Evolutionary conservation across 345 rosid species (phyloP).

Genomic region (Citrus sinensis): DVS_A1.0 CM039162.1:31482501-31483000

Average conservation of each 20-base stretch:
- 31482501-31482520: not conserved
- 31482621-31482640: constrained; percentile 66
- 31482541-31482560: not conserved
- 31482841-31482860: not conserved
- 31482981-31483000: constrained; percentile 2
- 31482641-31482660: constrained; percentile 81
- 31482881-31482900: no score
- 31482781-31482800: not conserved
- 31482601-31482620: constrained; percentile 72
- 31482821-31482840: not conserved
- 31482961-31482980: not conserved
- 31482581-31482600: constrained; percentile 56
- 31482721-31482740: constrained; percentile 73
- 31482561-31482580: constrained; percentile 3
- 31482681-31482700: constrained; percentile 58
- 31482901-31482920: not conserved
- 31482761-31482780: not conserved
- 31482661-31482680: constrained; percentile 55
- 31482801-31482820: not conserved
- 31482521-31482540: not conserved
- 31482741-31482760: constrained; percentile 69
- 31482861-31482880: not conserved
- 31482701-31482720: constrained; percentile 51
- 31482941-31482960: constrained; percentile 33
- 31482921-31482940: not conserved